phyloP scores from a whole-genome alignment of 495 filamentous ascomycete species.

The Lineolata rhizophorae region DNA sequence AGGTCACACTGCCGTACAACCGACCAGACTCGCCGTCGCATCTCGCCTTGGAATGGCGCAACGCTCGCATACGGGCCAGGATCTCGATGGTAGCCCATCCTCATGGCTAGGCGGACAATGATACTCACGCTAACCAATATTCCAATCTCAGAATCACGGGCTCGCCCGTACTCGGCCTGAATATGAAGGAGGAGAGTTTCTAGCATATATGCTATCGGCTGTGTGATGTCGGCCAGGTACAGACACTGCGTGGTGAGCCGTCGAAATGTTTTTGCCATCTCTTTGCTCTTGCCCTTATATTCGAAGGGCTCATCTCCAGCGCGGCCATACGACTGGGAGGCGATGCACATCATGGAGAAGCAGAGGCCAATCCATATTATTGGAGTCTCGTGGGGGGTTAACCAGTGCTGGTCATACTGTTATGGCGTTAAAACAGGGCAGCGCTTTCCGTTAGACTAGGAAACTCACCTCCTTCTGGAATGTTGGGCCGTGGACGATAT shows the following conservation, averaged over 20 bases:
- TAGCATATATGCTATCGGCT: constrained; percentile 65
- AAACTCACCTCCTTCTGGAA: constrained; percentile 41
- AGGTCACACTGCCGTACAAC: constrained; percentile 64
- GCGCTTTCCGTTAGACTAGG: too few species aligned
- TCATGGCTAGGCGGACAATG: constrained; percentile 67
- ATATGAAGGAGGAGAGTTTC: constrained; percentile 75
- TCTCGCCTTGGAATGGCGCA: constrained; percentile 73
- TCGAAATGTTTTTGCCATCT: constrained; percentile 62
- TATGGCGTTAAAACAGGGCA: too few species aligned
- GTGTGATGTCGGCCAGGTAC: constrained; percentile 72
- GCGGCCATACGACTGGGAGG: constrained; percentile 75
- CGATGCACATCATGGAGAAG: constrained; percentile 71
- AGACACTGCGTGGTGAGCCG: constrained; percentile 72
- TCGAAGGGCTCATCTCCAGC: constrained; percentile 85
- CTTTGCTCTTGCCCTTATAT: constrained; percentile 25
- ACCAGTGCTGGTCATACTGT: constrained; percentile 72
- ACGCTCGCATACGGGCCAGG: constrained; percentile 65
- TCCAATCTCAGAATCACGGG: constrained; percentile 58
- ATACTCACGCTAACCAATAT: constrained; percentile 66
- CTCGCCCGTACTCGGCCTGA: constrained; percentile 56
- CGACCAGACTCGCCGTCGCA: constrained; percentile 76
- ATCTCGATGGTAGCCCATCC: constrained; percentile 93
- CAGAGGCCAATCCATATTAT: constrained; percentile 80
- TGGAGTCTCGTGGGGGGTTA: constrained; percentile 54
- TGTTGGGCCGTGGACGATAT: constrained; percentile 68